These are phyloP conservation scores for Diplogelasinospora grovesii DNA, from an alignment of 495 filamentous ascomycete species.

Conservation along the genomic window DNA sequence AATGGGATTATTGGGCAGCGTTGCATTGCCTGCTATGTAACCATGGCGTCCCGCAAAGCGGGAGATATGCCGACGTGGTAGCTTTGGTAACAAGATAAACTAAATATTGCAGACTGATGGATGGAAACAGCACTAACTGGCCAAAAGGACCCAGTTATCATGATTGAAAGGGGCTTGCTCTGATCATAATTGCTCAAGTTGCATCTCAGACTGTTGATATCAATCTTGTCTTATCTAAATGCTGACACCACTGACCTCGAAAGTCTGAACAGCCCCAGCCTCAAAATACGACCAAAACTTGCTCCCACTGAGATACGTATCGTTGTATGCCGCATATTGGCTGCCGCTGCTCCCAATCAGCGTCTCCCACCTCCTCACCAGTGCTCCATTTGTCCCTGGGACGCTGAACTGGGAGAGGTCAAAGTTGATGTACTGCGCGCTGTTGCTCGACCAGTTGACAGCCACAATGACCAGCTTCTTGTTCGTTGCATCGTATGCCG, in stretches of 20 bases:
- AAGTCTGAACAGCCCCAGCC: conserved; percentile 23
- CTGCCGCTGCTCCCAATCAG: conserved; percentile 23
- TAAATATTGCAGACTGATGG: too few relatives aligned
- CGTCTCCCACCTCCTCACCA: conserved; percentile 29
- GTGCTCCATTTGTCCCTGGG: conserved; percentile 19
- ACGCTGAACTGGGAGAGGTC: conserved; percentile 24
- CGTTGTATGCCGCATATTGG: conserved; percentile 22
- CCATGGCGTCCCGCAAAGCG: too few relatives aligned
- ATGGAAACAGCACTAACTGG: too few relatives aligned
- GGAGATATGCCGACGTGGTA: too few relatives aligned
- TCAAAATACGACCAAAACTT: conserved; percentile 27
- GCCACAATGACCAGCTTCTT: conserved; percentile 31
- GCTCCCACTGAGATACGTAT: conserved; percentile 22
- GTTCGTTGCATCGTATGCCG: conserved; percentile 25
- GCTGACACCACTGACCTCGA: conserved; percentile 23
- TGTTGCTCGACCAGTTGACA: conserved; percentile 31
- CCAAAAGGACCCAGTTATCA: too few relatives aligned
- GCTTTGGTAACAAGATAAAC: too few relatives aligned
- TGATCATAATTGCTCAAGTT: too few relatives aligned
- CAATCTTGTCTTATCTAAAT: too few relatives aligned
- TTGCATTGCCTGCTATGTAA: too few relatives aligned
- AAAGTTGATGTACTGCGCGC: conserved; percentile 31
- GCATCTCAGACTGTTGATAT: too few relatives aligned
- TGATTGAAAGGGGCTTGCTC: too few relatives aligned
- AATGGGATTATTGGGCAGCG: too few relatives aligned